These are phyloP conservation scores for Corynespora cassiicola DNA, from an alignment of 2,329 filamentous ascomycete species.

Conservation along the genomic window DNA sequence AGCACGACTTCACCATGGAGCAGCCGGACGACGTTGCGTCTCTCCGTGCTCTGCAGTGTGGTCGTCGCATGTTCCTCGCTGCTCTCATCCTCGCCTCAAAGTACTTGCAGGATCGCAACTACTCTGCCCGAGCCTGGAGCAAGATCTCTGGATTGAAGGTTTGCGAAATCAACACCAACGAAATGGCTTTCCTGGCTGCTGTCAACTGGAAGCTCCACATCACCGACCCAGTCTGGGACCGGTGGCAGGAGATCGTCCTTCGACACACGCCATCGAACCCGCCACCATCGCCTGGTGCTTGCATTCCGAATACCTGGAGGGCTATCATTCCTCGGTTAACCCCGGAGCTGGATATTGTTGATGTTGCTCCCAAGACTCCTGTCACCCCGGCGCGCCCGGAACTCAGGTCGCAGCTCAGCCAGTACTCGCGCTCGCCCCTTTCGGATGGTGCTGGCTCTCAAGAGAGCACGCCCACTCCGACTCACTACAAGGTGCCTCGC, in stretches of 20 bases:
- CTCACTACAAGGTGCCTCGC: slow-evolving; percentile 50
- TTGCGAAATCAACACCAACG: slow-evolving; percentile 94
- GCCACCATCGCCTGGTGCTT: slow-evolving; percentile 45
- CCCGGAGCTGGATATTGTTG: slow-evolving; percentile 61
- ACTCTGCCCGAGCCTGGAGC: slow-evolving; percentile 96
- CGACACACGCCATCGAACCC: slow-evolving; percentile 74
- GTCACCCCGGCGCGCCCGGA: slow-evolving; percentile 31
- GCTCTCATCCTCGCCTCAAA: slow-evolving; percentile 96
- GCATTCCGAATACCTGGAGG: slow-evolving; percentile 51
- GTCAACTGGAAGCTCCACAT: slow-evolving; percentile 97
- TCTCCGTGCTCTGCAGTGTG: slow-evolving; percentile 86
- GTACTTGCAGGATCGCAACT: slow-evolving; percentile 97
- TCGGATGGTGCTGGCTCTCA: slow-evolving; percentile 41
- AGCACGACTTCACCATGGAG: slow-evolving; percentile 84
- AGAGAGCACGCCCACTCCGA: slow-evolving; percentile 52
- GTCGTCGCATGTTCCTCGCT: slow-evolving; percentile 95
- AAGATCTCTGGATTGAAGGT: slow-evolving; percentile 98
- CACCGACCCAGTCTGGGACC: slow-evolving; percentile 83
- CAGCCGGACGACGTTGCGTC: slow-evolving; percentile 75
- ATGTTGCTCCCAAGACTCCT: slow-evolving; percentile 43
- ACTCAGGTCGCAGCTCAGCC: slow-evolving; percentile 29
- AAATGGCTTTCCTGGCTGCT: slow-evolving; percentile 86
- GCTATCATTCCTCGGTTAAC: slow-evolving; percentile 62
- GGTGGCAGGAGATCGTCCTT: slow-evolving; percentile 92
- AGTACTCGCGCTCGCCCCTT: slow-evolving; percentile 28